These are phyloP conservation scores for Ophiosphaerella narmari DNA, from an alignment of 2,329 filamentous ascomycete genomes.

Conservation along the genomic window DNA sequence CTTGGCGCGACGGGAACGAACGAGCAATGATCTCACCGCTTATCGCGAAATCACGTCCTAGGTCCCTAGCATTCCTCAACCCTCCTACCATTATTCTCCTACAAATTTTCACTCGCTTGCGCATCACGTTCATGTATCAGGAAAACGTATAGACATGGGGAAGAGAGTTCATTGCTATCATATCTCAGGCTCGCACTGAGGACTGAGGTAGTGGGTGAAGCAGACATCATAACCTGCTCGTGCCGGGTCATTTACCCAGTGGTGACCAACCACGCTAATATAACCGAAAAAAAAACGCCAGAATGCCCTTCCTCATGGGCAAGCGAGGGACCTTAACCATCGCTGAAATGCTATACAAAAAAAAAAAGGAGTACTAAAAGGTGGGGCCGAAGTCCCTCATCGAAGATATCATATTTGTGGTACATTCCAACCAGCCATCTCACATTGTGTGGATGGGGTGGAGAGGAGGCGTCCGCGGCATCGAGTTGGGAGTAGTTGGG, in stretches of 20 bases:
- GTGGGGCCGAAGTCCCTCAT: conserved; percentile 23
- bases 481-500: conserved; percentile 73
- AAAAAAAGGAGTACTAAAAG: conserved; percentile 26
- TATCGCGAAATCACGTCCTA: neutral
- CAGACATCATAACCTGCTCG: conserved; percentile 14
- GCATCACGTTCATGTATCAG: neutral
- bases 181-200: conserved; percentile 34
- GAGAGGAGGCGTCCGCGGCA: conserved; percentile 69
- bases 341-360: conserved; percentile 47
- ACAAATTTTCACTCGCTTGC: neutral
- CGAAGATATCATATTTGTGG: conserved; percentile 13
- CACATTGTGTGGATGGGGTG: conserved; percentile 34
- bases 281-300: conserved; percentile 22
- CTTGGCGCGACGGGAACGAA: conserved; percentile 35
- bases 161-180: conserved; percentile 26
- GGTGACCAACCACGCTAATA: conserved; percentile 5
- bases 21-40: conserved; percentile 24
- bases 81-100: neutral
- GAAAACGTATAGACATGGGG: conserved; percentile 4
- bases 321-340: conserved; percentile 41
- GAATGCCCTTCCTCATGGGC: conserved; percentile 32
- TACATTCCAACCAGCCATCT: conserved; percentile 8
- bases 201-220: conserved; percentile 21
- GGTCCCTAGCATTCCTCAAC: neutral
- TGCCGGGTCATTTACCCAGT: conserved; percentile 21